Conservation (phyloP, 345 rosid genomes). For the Brassica cretica region DNA sequence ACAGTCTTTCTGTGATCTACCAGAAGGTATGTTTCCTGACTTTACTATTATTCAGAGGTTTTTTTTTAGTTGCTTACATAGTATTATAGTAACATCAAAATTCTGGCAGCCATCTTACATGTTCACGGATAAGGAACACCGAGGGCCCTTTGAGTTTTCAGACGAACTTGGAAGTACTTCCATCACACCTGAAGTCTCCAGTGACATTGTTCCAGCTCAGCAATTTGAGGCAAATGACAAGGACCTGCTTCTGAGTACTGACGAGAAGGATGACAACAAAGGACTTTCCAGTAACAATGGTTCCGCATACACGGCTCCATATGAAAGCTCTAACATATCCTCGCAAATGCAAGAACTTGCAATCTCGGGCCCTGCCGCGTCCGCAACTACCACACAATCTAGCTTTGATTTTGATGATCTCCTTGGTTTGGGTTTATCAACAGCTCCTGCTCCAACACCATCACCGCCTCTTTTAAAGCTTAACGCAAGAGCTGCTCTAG, state of each 20-base stretch:
- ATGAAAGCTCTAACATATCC: constrained; percentile 48
- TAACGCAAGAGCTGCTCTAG: constrained; percentile 71
- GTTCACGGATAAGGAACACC: constrained; percentile 93
- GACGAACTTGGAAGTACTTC: constrained; percentile 74
- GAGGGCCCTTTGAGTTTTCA: constrained; percentile 88
- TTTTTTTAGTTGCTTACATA: constrained; percentile 8
- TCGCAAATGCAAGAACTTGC: constrained; percentile 57
- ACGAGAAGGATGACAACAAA: constrained; percentile 78
- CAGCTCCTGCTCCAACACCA: constrained; percentile 52
- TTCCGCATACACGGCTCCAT: constrained; percentile 68
- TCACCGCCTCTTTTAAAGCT: constrained; percentile 74
- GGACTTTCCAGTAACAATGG: constrained; percentile 49
- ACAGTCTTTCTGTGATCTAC: constrained; percentile 89
- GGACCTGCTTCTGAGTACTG: constrained; percentile 75
- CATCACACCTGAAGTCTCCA: constrained; percentile 63
- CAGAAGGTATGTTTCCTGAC: constrained; percentile 62
- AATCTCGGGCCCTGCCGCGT: constrained; percentile 44
- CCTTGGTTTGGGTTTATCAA: constrained; percentile 66
- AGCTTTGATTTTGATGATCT: constrained; percentile 84
- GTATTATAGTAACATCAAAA: constrained; percentile 14
- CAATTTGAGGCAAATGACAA: constrained; percentile 85
- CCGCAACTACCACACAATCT: constrained; percentile 44
- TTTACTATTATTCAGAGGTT: constrained; percentile 10
- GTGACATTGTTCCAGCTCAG: constrained; percentile 57
- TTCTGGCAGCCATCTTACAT: constrained; percentile 91